Evolutionary conservation across 768 basidiomycete genomes (phyloP).

Genomic region (Boletus reticuloceps): DNA sequence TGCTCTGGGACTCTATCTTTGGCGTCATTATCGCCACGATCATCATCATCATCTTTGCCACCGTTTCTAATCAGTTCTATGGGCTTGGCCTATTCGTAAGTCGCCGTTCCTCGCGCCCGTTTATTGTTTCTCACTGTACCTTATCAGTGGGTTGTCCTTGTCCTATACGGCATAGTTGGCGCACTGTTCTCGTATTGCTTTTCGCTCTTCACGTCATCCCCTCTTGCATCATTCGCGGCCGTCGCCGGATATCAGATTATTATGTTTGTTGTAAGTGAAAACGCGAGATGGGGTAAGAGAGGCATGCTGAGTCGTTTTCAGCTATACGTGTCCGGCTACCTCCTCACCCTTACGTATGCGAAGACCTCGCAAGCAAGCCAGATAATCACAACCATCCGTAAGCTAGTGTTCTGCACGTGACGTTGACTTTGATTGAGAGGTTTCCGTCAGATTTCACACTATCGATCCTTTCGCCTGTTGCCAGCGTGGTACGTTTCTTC

Average conservation of each 20-base stretch:
- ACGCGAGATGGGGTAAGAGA: not conserved
- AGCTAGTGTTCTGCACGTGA: slow-evolving; percentile 8
- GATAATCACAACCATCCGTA: slow-evolving; percentile 61
- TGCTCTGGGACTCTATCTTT: slow-evolving; percentile 67
- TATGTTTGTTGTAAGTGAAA: slow-evolving; percentile 59
- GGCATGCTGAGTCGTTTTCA: slow-evolving; percentile 22
- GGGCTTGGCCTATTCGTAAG: slow-evolving; percentile 62
- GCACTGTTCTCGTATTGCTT: slow-evolving; percentile 68
- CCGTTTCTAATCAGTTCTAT: slow-evolving; percentile 58
- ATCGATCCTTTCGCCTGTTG: slow-evolving; percentile 66
- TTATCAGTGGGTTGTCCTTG: slow-evolving; percentile 64
- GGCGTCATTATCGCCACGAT: slow-evolving; percentile 60
- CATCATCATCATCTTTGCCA: slow-evolving; percentile 59
- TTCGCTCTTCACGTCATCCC: slow-evolving; percentile 58
- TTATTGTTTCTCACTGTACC: not conserved
- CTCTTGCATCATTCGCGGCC: slow-evolving; percentile 70
- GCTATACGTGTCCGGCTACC: slow-evolving; percentile 66
- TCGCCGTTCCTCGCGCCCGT: slow-evolving; percentile 16
- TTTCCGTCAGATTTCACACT: slow-evolving; percentile 54
- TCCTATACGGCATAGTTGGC: slow-evolving; percentile 67
- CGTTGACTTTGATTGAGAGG: not conserved
- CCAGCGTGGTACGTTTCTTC: slow-evolving; percentile 53
- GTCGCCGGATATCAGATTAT: slow-evolving; percentile 73
- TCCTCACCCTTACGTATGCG: slow-evolving; percentile 73
- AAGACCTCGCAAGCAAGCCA: slow-evolving; percentile 50